Evolutionary conservation across 805 yeast genomes (phyloP), one percentile per base, ranked within the genome.

Genomic region (Diddensiella caesifluorescens): DNA sequence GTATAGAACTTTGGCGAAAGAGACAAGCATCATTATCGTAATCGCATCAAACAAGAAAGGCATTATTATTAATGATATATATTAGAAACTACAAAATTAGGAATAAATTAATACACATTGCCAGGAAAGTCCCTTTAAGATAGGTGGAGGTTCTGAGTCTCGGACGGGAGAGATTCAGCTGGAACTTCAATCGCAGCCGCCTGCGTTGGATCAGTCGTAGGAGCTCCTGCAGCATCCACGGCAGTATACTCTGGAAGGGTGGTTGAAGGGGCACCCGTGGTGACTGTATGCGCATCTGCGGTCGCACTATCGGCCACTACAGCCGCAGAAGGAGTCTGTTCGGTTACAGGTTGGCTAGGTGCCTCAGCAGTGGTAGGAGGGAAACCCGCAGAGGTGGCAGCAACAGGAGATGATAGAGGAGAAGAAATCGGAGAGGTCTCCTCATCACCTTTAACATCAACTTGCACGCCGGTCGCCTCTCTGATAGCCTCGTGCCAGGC

Each of bases 401-500:
- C 31, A 4, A 25, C 37, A 2, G 40, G 26, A 20, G 29, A 22
- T 16, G 40, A 10, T 15, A 38, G 19, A 22, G 48, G 33, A 7
- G 32, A 39, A 15, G 29, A 21, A n/a, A 38, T 25, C 20, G 45
- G 45, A 18, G 44, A 35, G 18, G 31, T 16, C n/a, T 35, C 49
- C 12, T 49, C 50, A 20, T 44, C 39, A 30, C 41, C 45, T 12
- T 46, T 37, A 12, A 42, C 42, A 32, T 27, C 22, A 25, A 25
- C 40, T 32, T 30, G 36, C 18, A 43, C 39, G 6, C 55, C 53
- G 12, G 59, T 36, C 10, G 54, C 48, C 23, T 45, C 37, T 21
- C 42, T 37, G 22, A 65, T 43, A 16, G 68, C 73, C 19, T 60
- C 63, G 54, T 67, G 68, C 80, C 80, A 74, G 5, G 62, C 60